Percentiles rank a stretch among this genome's conserved stretches.
These are phyloP conservation scores for Sphaerostilbella broomeana DNA, from an alignment of 2,329 filamentous ascomycete species.

Conservation along the genomic window DNA sequence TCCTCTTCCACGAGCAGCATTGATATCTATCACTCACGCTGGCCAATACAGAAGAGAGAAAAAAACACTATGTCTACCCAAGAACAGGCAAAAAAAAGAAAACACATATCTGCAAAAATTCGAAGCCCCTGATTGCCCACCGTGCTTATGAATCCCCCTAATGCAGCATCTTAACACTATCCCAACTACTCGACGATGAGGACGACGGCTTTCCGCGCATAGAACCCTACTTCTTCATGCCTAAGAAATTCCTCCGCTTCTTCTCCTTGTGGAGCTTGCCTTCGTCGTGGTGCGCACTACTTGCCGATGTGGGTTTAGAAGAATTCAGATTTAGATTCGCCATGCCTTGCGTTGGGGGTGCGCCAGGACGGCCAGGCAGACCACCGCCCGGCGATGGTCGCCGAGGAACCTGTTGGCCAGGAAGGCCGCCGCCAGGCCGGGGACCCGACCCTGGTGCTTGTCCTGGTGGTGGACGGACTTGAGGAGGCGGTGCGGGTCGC, in stretches of 20 bases:
- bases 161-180: constrained; percentile 5
- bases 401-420: constrained; percentile 17
- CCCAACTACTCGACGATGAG: neutral
- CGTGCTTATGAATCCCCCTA: neutral
- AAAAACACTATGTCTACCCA: constrained; percentile 2
- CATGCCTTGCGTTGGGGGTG: constrained; percentile 50
- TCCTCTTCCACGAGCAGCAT: too few relatives aligned
- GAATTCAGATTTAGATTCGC: constrained; percentile 45
- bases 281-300: constrained; percentile 22
- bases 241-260: constrained; percentile 53
- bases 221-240: constrained; percentile 50
- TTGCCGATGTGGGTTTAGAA: constrained; percentile 3
- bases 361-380: constrained; percentile 28
- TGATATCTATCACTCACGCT: too few relatives aligned
- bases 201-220: constrained; percentile 17
- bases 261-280: constrained; percentile 51
- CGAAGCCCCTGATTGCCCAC: too few relatives aligned
- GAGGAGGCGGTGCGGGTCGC: constrained; percentile 50
- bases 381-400: constrained; percentile 18
- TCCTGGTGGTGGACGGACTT: constrained; percentile 20
- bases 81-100: neutral
- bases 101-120: neutral
- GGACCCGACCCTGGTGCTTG: constrained; percentile 7
- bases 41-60: neutral
- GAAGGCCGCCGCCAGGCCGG: constrained; percentile 18